A percentile compares a stretch with the other conserved stretches of the same genome.
These are phyloP conservation scores for Fimicolochytrium jonesii DNA, from an alignment of 192 early-diverging fungal genomes.

Conservation along the genomic window DNA sequence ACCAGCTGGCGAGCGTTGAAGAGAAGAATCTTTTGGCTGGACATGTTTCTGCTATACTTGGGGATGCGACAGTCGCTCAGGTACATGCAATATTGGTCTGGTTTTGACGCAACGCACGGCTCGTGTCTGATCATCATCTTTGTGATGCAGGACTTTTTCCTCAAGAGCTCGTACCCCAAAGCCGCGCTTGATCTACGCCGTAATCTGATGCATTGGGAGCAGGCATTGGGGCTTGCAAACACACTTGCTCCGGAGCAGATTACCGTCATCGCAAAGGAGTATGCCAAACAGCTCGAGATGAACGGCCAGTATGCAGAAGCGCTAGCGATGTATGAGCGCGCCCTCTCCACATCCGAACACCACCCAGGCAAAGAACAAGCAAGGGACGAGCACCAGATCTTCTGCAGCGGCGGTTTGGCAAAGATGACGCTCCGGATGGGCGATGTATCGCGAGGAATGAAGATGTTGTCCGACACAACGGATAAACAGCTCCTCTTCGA, in stretches of 20 bases:
- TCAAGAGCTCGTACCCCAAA: conserved; percentile 38
- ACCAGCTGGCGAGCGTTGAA: conserved; percentile 35
- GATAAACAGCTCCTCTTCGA: conserved; percentile 45
- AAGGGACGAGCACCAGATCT: conserved; percentile 39
- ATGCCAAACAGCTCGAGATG: conserved; percentile 46
- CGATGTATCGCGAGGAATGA: conserved; percentile 49
- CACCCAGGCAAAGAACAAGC: conserved; percentile 15
- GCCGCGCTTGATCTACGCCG: conserved; percentile 43
- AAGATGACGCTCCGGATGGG: conserved; percentile 49
- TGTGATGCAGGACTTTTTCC: conserved; percentile 48
- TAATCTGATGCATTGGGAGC: conserved; percentile 50
- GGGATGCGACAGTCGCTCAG: conserved; percentile 41
- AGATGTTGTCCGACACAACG: conserved; percentile 37
- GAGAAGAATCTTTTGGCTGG: conserved; percentile 41
- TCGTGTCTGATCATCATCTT: neutral
- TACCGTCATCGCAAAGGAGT: conserved; percentile 46
- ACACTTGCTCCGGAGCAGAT: conserved; percentile 42
- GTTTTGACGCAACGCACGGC: no score
- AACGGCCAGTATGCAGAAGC: conserved; percentile 47
- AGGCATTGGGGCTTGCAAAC: conserved; percentile 41
- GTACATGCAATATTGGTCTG: no score
- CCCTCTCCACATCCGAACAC: conserved; percentile 31
- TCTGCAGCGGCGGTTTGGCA: conserved; percentile 39
- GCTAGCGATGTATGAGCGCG: conserved; percentile 46
- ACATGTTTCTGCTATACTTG: conserved; percentile 43